Conservation (phyloP, 306 rosid genomes). For the Gynostemma pentaphyllum region DNA sequence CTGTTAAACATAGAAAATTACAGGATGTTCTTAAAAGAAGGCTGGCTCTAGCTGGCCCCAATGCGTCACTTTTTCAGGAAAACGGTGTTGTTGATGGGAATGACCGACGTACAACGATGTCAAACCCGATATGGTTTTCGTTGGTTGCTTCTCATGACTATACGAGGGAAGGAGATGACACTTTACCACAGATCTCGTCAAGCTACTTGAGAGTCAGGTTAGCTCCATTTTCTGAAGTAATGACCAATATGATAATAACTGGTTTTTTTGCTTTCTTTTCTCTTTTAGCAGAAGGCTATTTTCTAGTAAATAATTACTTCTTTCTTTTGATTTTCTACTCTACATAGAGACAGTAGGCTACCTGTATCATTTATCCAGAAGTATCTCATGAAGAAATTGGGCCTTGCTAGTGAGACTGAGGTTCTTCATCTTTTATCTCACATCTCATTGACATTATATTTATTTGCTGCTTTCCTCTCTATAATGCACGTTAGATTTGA, state of each 20-base stretch:
- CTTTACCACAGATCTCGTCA: constrained; percentile 83
- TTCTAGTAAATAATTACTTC: background rate
- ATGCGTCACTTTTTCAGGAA: constrained; percentile 5
- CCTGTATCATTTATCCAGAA: constrained; percentile 74
- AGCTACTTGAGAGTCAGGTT: constrained; percentile 81
- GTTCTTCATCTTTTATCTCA: background rate
- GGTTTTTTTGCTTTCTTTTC: no score
- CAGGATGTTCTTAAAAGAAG: background rate
- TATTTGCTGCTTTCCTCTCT: background rate
- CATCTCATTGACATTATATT: background rate
- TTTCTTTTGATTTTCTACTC: constrained; percentile 6
- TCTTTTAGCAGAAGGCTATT: background rate
- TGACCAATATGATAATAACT: background rate
- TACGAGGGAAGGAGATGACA: constrained; percentile 75
- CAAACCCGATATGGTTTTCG: constrained; percentile 81
- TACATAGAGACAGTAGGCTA: constrained; percentile 64
- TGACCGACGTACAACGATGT: constrained; percentile 23
- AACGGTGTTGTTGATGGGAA: constrained; percentile 37
- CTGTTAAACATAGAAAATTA: background rate
- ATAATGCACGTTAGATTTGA: no score
- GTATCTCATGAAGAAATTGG: constrained; percentile 76
- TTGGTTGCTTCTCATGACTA: constrained; percentile 58
- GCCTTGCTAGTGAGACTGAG: constrained; percentile 51
- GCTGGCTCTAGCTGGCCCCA: background rate
- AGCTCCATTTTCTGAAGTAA: constrained; percentile 10